Evolutionary conservation across 192 early-diverging fungal species (phyloP), one percentile per base, ranked within the genome.

Genomic region (Entomortierella lignicola): DNA sequence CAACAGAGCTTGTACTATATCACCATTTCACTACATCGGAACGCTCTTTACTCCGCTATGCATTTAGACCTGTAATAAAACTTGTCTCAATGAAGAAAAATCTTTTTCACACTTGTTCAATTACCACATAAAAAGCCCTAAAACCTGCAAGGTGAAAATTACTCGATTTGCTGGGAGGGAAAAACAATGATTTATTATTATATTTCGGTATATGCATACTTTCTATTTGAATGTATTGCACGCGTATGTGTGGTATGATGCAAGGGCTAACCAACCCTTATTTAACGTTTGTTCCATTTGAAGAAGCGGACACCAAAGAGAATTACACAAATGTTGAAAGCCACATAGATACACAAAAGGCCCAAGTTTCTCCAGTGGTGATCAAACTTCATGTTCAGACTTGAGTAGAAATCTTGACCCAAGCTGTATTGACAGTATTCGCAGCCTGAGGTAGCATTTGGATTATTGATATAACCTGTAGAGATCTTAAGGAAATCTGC

Each of bases 301-400:
- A 86, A 56, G 42, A 77, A 77, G n/a, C 52, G 53, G 26, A 86
- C 18, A 61, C 70, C 79, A 1, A 89, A 74, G 13, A 84, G 8
- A 18, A 88, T 60, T 27, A 79, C 41, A 21, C 60, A 30, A n/a
- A 70, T 54, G 60, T 94, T 93, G 66, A 92, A 91, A 0, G 44
- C 71, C n/a, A 81, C 77, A 64, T 87, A 93, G 4, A 74, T 81
- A 12, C 86, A 66, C 51, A 94, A 55, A 47, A 93, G 91, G 29
- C 89, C 88, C 72, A 90, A 77, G 70, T 93, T 92, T 66, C 91
- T 87, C 91, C 91, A 94, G 26, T 85, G 85, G 69, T 93, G 52
- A 8, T 0, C 67, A 27, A 55, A 79, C 15, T 29, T 80, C 58
- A 82, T 88, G 57, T 55, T 61, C 90, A 91, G 89, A 30, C 74